phyloP scores from a whole-genome alignment of 108 stramenopile species.

The Cyclostephanos tholiformis region DNA sequence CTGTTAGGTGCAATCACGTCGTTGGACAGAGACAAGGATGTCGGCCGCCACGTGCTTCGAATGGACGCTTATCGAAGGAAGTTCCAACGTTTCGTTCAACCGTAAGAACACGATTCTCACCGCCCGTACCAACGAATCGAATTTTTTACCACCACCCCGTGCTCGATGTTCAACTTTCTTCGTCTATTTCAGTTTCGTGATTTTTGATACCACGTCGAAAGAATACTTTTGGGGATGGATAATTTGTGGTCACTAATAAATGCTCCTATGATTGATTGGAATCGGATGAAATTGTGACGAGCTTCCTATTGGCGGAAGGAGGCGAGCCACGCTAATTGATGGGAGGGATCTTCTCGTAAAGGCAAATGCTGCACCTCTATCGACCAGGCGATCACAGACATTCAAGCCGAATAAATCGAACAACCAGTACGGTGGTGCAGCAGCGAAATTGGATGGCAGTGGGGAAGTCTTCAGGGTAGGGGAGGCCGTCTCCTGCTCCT shows the following conservation, averaged over 20 bases:
- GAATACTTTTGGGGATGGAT: neutral
- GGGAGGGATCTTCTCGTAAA: neutral
- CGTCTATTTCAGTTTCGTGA: constrained; percentile 4
- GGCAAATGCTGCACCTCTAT: neutral
- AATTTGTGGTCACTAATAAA: neutral
- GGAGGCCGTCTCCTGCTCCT: no score
- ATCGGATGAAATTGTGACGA: no score
- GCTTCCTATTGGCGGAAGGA: no score
- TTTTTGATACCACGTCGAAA: neutral
- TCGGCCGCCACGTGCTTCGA: constrained; percentile 42
- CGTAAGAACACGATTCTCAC: no score
- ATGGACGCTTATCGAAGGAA: constrained; percentile 47
- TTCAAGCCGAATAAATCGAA: neutral
- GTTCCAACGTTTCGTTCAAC: constrained; percentile 30
- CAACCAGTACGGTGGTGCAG: no score
- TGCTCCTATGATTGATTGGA: neutral
- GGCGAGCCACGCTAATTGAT: neutral
- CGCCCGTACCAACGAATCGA: no score
- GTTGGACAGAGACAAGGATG: no score
- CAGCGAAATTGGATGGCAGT: no score
- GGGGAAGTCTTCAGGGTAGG: no score
- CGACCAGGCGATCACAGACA: neutral
- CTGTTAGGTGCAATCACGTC: no score
- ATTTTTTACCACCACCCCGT: no score
- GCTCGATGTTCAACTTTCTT: constrained; percentile 35